phyloP scores from a whole-genome alignment of 768 basidiomycete species.

The Panaeolus cyanescens region DNA sequence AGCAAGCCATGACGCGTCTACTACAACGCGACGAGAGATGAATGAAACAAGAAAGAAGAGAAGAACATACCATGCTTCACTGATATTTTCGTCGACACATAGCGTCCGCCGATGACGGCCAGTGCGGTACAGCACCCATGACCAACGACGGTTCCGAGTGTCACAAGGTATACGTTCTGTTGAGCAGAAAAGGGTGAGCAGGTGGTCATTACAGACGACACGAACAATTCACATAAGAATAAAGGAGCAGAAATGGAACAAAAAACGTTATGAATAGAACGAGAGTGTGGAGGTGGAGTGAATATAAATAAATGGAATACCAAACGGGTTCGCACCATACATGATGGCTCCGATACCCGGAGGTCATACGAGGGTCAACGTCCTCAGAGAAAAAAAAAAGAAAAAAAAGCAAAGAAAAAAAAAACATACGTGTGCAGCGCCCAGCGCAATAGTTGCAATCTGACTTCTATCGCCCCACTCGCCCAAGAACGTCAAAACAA shows the following conservation, averaged over 20 bases:
- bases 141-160: constrained; percentile 86
- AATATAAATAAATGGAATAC: not conserved
- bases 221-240: too few species aligned
- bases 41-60: constrained; percentile 11
- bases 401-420: not conserved
- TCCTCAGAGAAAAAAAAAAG: too few species aligned
- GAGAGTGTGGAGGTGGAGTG: too few species aligned
- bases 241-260: too few species aligned
- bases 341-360: not conserved
- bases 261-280: too few species aligned
- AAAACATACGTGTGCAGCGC: constrained; percentile 82
- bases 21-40: too few species aligned
- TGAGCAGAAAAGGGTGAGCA: not conserved
- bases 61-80: constrained; percentile 82
- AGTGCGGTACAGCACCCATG: constrained; percentile 86
- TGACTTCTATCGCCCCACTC: constrained; percentile 99
- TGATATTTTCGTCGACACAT: constrained; percentile 90
- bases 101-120: constrained; percentile 95
- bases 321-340: not conserved
- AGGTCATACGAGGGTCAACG: not conserved
- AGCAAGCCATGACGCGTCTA: too few species aligned
- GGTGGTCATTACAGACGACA: not conserved
- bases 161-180: constrained; percentile 91
- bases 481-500: constrained; percentile 94
- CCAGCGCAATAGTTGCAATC: constrained; percentile 94